Evolutionary conservation across 2,329 filamentous ascomycete species (phyloP), one percentile per base, ranked within the genome.

Genomic region (Orbilia oligospora): DNA sequence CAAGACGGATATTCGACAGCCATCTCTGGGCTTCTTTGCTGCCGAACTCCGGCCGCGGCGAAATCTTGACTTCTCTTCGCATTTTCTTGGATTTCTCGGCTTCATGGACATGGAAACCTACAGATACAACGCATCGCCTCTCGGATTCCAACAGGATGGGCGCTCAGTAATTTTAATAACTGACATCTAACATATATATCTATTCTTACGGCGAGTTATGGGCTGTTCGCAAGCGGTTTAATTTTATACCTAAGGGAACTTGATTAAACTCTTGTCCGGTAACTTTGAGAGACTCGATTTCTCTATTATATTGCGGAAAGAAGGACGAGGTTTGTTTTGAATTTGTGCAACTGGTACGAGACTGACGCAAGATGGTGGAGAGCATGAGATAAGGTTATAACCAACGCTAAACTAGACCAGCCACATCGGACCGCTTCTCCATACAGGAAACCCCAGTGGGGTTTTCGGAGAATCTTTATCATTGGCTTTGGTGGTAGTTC

Each of bases 21-120:
- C 48, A 51, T 51, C 20, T 65, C 22, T 66, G 53, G 20, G 27
- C 38, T 44, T 8, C 18, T 27, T 51, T 20, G 27, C 46, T 76
- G 72, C 72, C 72, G 72, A 69, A 27, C 70, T 76, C 72, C 72
- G 72, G 55, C 18, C 65, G 65, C 72, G 72, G 72, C 72, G 72
- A 70, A 76, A 76, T 70, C 72, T 76, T 65, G 65, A 65, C 65
- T 68, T 66, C 24, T 53, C 71, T 68, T 51, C 24, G 53, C 38
- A 24, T 16, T 27, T 27, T 22, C 71, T 75, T 75, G 64, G 71
- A 64, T 36, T 24, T 41, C 38, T 65, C 22, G 48, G 58, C 56
- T 38, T 68, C 16, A 12, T 1, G 16, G 27, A 20, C 10, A 4
- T 24, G n/a, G 44, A 6, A 46, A 20, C 16, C 5, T 46, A 14